Percentiles rank a stretch among this genome's conserved stretches.
Evolutionary conservation across 257 asterid species (phyloP).

Genomic region (Gentiana dahurica): DNA sequence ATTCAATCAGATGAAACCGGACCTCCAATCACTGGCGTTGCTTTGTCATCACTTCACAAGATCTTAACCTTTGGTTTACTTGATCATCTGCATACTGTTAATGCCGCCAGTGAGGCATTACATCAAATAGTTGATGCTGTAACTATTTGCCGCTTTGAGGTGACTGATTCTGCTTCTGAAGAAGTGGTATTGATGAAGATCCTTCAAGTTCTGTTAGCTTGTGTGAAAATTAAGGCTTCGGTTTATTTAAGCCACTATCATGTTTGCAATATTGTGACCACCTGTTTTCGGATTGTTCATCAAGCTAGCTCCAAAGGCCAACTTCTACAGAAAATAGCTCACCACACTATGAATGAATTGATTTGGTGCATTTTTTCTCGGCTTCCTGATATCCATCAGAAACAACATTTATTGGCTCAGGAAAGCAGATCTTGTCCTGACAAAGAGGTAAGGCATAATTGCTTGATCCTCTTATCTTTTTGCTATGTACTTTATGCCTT

Average conservation of each 20-base stretch:
- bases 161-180: slow-evolving; percentile 96
- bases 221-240: slow-evolving; percentile 87
- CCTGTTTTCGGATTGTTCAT: slow-evolving; percentile 87
- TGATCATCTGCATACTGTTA: slow-evolving; percentile 56
- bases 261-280: slow-evolving; percentile 80
- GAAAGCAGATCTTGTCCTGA: slow-evolving; percentile 23
- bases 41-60: slow-evolving; percentile 83
- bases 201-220: slow-evolving; percentile 93
- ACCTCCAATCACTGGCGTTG: slow-evolving; percentile 96
- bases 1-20: slow-evolving; percentile 95
- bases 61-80: slow-evolving; percentile 70
- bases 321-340: slow-evolving; percentile 73
- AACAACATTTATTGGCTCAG: slow-evolving; percentile 16
- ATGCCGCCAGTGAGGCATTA: slow-evolving; percentile 68
- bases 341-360: slow-evolving; percentile 94
- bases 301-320: slow-evolving; percentile 94
- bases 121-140: slow-evolving; percentile 86
- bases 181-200: slow-evolving; percentile 96
- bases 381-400: slow-evolving; percentile 47
- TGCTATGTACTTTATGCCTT: too few species aligned
- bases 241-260: slow-evolving; percentile 67
- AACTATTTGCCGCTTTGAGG: slow-evolving; percentile 97
- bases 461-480: neutral
- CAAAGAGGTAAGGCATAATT: slow-evolving; percentile 36
- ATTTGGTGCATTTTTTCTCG: slow-evolving; percentile 72